These are phyloP conservation scores for Bathelium albidoporum DNA, from an alignment of 495 filamentous ascomycete species.

Conservation along the genomic window DNA sequence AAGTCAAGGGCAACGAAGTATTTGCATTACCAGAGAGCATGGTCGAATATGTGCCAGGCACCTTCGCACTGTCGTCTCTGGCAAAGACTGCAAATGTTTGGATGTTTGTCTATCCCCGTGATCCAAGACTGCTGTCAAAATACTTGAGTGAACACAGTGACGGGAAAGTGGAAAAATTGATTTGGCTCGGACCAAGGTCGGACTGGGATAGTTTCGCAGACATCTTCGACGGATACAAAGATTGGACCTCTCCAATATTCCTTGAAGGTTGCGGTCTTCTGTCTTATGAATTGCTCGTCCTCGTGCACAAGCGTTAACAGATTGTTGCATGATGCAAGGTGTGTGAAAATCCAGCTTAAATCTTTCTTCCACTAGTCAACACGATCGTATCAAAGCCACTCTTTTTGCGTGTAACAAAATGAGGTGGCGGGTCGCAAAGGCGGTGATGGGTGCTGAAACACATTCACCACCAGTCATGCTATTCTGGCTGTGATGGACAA, in stretches of 20 bases:
- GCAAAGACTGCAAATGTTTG: neutral
- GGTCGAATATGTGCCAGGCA: neutral
- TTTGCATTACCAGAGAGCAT: neutral
- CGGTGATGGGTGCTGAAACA: neutral
- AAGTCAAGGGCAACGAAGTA: neutral
- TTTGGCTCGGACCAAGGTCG: constrained; percentile 7
- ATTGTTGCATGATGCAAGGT: neutral
- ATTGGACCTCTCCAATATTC: neutral
- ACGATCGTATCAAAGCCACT: neutral
- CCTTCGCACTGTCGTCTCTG: neutral
- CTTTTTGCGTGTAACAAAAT: neutral
- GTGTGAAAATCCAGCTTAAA: neutral
- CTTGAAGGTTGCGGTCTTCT: neutral
- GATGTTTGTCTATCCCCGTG: constrained; percentile 8
- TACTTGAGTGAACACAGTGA: constrained; percentile 1
- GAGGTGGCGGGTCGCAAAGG: neutral
- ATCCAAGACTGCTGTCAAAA: neutral
- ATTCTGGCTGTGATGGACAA: too few species aligned
- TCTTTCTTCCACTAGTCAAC: neutral
- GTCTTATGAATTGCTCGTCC: constrained; percentile 5
- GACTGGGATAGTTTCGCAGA: constrained; percentile 1
- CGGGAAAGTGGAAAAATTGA: neutral
- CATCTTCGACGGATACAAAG: neutral
- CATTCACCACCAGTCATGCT: neutral
- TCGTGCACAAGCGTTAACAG: neutral